Base-by-base conservation (phyloP, 768 basidiomycete species). In the Suillus sp. region DNA sequence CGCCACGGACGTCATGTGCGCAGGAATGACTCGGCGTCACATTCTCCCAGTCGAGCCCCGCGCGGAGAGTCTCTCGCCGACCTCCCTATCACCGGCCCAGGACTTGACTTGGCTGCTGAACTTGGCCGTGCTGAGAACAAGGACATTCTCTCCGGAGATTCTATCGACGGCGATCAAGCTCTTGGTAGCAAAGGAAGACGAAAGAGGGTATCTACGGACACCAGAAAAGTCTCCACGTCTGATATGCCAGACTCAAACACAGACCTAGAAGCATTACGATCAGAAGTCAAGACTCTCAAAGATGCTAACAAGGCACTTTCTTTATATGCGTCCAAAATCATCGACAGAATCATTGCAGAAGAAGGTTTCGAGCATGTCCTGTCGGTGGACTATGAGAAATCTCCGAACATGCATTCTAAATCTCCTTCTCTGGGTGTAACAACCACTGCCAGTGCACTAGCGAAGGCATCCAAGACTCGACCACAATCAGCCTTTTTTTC, bases 351-450 rank as follows among this genome's bases (percentile, higher is more conserved):
- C 72, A 96, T 98, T 69, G 85, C 91, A 1, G 91, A 96, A 75
- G 96, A 97, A 76, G 95, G 95, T 27, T 98, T 96, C 77, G 96
- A 99, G 75, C 94, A 96, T 69, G 92, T 99, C 61, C 86, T 98
- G 40, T 92, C 96, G n/a, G 89, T 86, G 51, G 96, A 98, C 75
- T 96, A 92, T 69, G 91, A 92, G 55, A 84, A 86, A 64, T 79
- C 84, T 35, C 79, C 80, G 13, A 76, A 78, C 13, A 84, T 84
- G 38, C 78, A 86, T 14, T 72, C 78, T 14, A 78, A 67, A 62
- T 72, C 61, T 62, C 78, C 59, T 66, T 71, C 32, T 62, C 76
- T 38, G 66, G 67, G 66, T 69, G 56, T 73, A 51, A 70, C 75
- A 40, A 65, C 76, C 63, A 59, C 69, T 64, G 16, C 63, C 54